Evolutionary conservation across 2,329 filamentous ascomycete species (phyloP).

Genomic region (Cucurbitaria berberidis): DNA sequence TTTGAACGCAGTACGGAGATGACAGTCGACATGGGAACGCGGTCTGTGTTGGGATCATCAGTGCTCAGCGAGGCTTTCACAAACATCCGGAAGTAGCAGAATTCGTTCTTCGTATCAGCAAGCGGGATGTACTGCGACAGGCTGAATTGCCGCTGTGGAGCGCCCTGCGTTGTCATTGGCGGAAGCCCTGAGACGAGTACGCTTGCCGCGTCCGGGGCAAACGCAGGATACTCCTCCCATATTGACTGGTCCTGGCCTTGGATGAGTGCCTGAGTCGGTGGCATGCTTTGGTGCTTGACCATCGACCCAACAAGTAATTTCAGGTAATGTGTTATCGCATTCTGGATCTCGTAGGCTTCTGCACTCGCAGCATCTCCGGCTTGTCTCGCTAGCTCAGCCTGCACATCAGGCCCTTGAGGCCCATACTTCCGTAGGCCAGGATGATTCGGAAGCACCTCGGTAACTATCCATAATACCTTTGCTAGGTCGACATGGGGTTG

Average conservation of each 20-base stretch:
- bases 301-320: constrained; percentile 80
- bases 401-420: constrained; percentile 27
- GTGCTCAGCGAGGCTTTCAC: constrained; percentile 78
- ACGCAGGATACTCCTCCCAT: constrained; percentile 78
- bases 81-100: constrained; percentile 79
- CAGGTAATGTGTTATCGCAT: constrained; percentile 67
- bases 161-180: constrained; percentile 49
- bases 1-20: constrained; percentile 76
- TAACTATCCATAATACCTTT: constrained; percentile 81
- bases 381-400: constrained; percentile 48
- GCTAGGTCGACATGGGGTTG: constrained; percentile 87
- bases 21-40: constrained; percentile 73
- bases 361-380: constrained; percentile 54
- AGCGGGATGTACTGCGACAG: constrained; percentile 75
- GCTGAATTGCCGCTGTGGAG: constrained; percentile 52
- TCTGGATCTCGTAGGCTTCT: constrained; percentile 58
- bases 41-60: constrained; percentile 68
- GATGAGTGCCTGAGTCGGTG: constrained; percentile 68
- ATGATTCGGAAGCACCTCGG: constrained; percentile 50
- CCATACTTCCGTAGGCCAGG: constrained; percentile 38
- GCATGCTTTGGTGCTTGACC: constrained; percentile 80
- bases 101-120: constrained; percentile 74
- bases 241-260: constrained; percentile 81
- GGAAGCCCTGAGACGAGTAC: constrained; percentile 59
- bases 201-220: constrained; percentile 73